phyloP scores from a whole-genome alignment of 2,329 filamentous ascomycete species.

The Davidsoniella neocaledoniae region DNA sequence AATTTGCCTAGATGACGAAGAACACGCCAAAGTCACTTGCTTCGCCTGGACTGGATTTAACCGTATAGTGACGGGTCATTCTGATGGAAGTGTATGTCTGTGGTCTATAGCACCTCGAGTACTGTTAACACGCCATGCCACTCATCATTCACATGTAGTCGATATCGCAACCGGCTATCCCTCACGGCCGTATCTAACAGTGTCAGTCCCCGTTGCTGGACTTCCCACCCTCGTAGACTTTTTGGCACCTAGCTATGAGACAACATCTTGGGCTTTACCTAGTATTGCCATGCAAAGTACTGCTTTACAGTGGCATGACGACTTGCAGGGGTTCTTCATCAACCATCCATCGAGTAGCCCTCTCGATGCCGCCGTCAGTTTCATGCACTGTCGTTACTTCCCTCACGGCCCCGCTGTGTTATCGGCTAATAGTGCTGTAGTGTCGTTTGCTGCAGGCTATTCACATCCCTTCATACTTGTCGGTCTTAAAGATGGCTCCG shows the following conservation, averaged over 20 bases:
- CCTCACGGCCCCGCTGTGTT: constrained; percentile 35
- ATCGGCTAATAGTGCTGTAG: constrained; percentile 32
- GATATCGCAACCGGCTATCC: constrained; percentile 40
- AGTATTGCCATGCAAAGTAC: constrained; percentile 35
- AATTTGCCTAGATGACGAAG: constrained; percentile 29
- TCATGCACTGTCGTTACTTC: constrained; percentile 35
- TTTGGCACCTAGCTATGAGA: constrained; percentile 32
- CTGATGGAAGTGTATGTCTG: constrained; percentile 37
- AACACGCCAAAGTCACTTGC: constrained; percentile 31
- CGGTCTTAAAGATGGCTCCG: constrained; percentile 36
- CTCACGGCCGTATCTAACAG: constrained; percentile 37
- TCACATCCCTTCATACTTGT: constrained; percentile 37
- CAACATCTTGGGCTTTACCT: constrained; percentile 34
- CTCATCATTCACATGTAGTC: constrained; percentile 37
- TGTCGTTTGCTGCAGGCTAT: constrained; percentile 31
- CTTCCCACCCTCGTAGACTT: constrained; percentile 36
- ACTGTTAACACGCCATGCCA: constrained; percentile 33
- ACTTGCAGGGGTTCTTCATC: constrained; percentile 37
- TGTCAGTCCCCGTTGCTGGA: constrained; percentile 37
- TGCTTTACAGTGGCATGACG: constrained; percentile 36
- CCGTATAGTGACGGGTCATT: constrained; percentile 36
- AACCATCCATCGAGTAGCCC: constrained; percentile 36
- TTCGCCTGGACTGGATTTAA: constrained; percentile 40
- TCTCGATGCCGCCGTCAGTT: constrained; percentile 34
- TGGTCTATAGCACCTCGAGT: constrained; percentile 37